Evolutionary conservation across 2,329 filamentous ascomycete genomes (phyloP).

Genomic region (Arthrobotrys entomopaga): DNA sequence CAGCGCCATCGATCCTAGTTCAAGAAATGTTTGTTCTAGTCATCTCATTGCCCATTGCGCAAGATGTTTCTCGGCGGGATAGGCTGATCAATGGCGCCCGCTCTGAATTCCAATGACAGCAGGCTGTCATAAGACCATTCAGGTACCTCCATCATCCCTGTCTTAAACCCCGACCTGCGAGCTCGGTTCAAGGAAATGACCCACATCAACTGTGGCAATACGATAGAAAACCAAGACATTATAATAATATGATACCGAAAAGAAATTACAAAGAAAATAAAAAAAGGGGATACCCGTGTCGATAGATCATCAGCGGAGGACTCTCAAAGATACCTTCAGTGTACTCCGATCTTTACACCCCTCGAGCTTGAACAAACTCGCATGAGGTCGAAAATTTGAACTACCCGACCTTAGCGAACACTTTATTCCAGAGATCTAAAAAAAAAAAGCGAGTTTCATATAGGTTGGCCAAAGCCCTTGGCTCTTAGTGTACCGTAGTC

Average conservation of each 20-base stretch:
- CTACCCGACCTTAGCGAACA: conserved; percentile 51
- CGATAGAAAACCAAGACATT: conserved; percentile 8
- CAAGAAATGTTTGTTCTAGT: conserved; percentile 6
- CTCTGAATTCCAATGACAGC: conserved; percentile 26
- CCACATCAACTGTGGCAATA: conserved; percentile 15
- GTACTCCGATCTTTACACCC: background rate
- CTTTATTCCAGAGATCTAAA: conserved; percentile 46
- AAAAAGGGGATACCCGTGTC: background rate
- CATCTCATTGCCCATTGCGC: conserved; percentile 16
- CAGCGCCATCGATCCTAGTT: background rate
- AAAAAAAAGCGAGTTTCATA: conserved; percentile 53
- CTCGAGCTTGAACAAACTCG: background rate
- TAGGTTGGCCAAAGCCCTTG: conserved; percentile 16
- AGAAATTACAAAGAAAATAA: conserved; percentile 3
- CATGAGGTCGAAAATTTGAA: conserved; percentile 25
- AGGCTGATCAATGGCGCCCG: conserved; percentile 20
- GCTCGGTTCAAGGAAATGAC: conserved; percentile 29
- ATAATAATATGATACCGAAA: background rate
- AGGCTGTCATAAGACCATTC: conserved; percentile 47
- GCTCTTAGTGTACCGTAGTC: conserved; percentile 32
- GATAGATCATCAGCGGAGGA: background rate
- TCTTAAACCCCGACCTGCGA: conserved; percentile 37
- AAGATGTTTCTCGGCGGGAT: conserved; percentile 17
- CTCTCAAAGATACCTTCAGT: background rate
- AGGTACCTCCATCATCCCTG: conserved; percentile 41